These are phyloP conservation scores for Jacaranda mimosifolia DNA, from an alignment of 257 asterid genomes.

Conservation along the genomic window DNA sequence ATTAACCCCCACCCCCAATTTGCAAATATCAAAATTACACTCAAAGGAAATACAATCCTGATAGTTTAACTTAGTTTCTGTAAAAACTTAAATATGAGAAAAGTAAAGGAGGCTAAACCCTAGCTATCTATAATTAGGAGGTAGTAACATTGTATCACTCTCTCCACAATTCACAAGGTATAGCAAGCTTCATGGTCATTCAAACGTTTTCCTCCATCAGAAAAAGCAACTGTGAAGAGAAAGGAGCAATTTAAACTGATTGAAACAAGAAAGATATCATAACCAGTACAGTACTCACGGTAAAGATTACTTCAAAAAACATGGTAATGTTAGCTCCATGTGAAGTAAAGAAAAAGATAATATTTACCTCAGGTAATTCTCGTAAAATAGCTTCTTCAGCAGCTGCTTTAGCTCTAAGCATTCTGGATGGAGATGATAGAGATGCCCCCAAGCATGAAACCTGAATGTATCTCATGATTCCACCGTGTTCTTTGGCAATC, in stretches of 20 bases:
- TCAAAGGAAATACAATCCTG: background rate
- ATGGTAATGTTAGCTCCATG: too few species aligned
- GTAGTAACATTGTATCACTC: background rate
- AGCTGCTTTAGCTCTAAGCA: conserved; percentile 94
- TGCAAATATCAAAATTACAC: background rate
- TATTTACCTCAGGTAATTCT: conserved; percentile 79
- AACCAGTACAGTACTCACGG: too few species aligned
- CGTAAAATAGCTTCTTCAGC: conserved; percentile 85
- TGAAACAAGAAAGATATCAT: too few species aligned
- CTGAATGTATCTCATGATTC: conserved; percentile 89
- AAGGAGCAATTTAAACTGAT: too few species aligned
- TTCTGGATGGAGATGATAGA: conserved; percentile 74
- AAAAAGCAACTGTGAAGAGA: too few species aligned
- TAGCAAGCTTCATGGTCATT: background rate
- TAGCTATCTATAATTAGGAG: background rate
- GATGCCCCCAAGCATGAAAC: conserved; percentile 94
- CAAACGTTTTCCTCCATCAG: background rate
- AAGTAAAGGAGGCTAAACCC: background rate
- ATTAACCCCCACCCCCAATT: background rate
- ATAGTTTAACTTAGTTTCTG: background rate
- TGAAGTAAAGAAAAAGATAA: background rate
- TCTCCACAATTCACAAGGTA: background rate
- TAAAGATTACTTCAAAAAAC: too few species aligned
- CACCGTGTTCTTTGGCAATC: conserved; percentile 98
- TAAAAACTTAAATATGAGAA: too few species aligned